These are phyloP conservation scores for Solanum microdontum DNA, from an alignment of 257 asterid species.

Conservation along the genomic window DNA sequence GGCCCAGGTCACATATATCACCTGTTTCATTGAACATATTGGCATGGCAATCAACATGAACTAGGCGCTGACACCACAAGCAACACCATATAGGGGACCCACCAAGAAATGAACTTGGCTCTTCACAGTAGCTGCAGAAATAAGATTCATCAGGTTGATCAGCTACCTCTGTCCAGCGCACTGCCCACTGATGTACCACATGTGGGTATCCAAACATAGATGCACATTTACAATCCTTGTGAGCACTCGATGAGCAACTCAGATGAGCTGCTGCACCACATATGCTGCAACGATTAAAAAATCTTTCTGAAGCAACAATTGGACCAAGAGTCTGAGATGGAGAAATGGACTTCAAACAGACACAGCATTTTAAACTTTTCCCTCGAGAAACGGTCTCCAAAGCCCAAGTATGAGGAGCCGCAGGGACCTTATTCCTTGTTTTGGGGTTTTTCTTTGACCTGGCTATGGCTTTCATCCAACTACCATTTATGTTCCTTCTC, in stretches of 20 bases:
- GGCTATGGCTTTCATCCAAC: constrained; percentile 96
- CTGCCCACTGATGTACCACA: constrained; percentile 93
- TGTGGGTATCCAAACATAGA: constrained; percentile 71
- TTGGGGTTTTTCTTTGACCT: constrained; percentile 90
- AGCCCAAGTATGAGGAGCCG: constrained; percentile 73
- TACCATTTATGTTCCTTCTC: constrained; percentile 79
- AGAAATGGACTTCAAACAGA: constrained; percentile 65
- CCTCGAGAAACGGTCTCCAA: constrained; percentile 78
- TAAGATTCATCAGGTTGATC: constrained; percentile 91
- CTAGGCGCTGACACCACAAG: constrained; percentile 95
- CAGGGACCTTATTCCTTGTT: constrained; percentile 56
- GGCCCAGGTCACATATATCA: constrained; percentile 88
- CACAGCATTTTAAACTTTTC: constrained; percentile 78
- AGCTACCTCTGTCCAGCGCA: constrained; percentile 79
- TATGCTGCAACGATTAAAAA: constrained; percentile 60
- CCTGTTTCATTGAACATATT: constrained; percentile 74
- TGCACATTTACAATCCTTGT: constrained; percentile 76
- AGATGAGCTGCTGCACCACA: constrained; percentile 94
- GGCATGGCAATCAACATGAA: constrained; percentile 94
- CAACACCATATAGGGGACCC: constrained; percentile 99
- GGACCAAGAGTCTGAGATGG: constrained; percentile 84
- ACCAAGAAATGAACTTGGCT: constrained; percentile 86
- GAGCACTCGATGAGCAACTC: constrained; percentile 72
- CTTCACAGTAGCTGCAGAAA: constrained; percentile 93
- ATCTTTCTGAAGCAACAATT: constrained; percentile 53